Evolutionary conservation across 768 basidiomycete species (phyloP), one percentile per base, ranked within the genome.

Genomic region (Hygrocybe coccinea): DNA sequence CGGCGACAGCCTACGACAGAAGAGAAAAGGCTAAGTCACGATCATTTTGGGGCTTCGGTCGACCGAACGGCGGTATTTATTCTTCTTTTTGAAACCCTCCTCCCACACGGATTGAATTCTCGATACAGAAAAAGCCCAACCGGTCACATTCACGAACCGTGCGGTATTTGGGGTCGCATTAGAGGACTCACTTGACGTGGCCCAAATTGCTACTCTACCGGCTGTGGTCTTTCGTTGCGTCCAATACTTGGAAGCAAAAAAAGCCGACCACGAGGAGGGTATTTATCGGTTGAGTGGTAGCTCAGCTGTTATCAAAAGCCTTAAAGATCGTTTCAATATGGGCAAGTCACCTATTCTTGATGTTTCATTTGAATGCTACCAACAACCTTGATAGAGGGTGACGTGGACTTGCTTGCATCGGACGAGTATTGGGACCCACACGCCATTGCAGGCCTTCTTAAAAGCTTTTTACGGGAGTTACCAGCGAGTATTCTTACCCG

Each of bases 351-450:
- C 29, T 43, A 35, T 52, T 58, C 39, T 56, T 52, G 60, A 50
- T n/a, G 36, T 34, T 22, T 47, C 41, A n/a, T 49, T 55, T 21
- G 55, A 43, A 39, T 25, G 51, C 56, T 22, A 54, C 43, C 54
- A 55, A 43, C 45, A 44, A 43, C 49, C 17, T 61, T 64, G 65
- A 45, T 63, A 94, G 97, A 99, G 76, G 95, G 95, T n/a, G 97
- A 99, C 69, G 80, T 97, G 54, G 87, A 97, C 67, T 79, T 99
- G 10, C 75, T 95, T 36, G 83, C 80, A 36, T 83, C 86, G 8
- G 91, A 93, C 68, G 95, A 97, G 65, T 91, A 87, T 63, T 97
- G 91, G 89, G 97, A 99, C 73, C 93, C 92, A 43, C 95, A 99
- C 69, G 97, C 97, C 36, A 90, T 99, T 58, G 89, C 97, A 48